phyloP scores from a whole-genome alignment of 208 protist species.

The Endotrypanum monterogeii region DNA sequence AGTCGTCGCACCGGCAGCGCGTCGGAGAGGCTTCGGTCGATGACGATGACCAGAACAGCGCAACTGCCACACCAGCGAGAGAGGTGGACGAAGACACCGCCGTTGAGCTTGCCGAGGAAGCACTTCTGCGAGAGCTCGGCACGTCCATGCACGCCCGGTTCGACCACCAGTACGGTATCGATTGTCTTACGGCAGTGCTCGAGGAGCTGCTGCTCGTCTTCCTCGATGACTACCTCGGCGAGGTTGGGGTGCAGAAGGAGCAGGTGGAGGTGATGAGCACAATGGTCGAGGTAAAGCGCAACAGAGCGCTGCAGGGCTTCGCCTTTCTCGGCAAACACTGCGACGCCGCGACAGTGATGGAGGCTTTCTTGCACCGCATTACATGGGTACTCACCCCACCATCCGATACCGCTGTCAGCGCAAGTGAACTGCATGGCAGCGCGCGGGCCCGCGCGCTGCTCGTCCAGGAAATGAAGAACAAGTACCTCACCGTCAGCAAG shows the following conservation, averaged over 20 bases:
- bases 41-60: constrained; percentile 2
- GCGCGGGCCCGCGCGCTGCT: constrained; percentile 61
- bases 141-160: constrained; percentile 35
- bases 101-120: constrained; percentile 58
- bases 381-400: constrained; percentile 88
- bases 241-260: constrained; percentile 87
- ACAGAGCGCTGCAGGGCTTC: constrained; percentile 85
- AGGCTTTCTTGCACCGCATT: constrained; percentile 78
- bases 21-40: constrained; percentile 14
- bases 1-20: constrained; percentile 9
- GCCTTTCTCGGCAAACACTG: constrained; percentile 79
- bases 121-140: constrained; percentile 31
- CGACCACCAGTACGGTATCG: constrained; percentile 72
- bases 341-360: constrained; percentile 68
- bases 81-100: constrained; percentile 30
- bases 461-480: constrained; percentile 73
- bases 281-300: constrained; percentile 90
- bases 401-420: constrained; percentile 37
- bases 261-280: constrained; percentile 91
- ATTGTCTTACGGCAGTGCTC: constrained; percentile 64
- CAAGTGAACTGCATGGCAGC: constrained; percentile 56
- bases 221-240: constrained; percentile 92
- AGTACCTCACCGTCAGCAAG: constrained; percentile 77
- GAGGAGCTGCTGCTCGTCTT: constrained; percentile 85
- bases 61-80: neutral